Conservation (phyloP, 495 filamentous ascomycete genomes). For the Podospora didyma region DNA sequence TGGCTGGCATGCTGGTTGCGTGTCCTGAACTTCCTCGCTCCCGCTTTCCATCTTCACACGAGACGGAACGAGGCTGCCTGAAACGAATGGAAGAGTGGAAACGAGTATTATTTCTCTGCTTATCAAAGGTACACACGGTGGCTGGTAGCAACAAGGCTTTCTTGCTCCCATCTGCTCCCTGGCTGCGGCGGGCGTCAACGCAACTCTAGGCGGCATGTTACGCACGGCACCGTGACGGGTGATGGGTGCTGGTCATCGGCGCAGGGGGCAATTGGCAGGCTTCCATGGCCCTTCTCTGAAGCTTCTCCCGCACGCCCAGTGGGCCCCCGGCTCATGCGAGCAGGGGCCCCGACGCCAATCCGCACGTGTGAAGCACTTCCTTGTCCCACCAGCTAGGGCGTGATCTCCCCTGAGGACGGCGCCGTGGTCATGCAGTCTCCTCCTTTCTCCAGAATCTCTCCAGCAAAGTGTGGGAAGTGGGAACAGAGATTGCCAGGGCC, state of each 20-base stretch:
- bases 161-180: too few species aligned
- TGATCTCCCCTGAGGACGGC: neutral
- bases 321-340: neutral
- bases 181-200: too few species aligned
- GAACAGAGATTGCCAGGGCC: neutral
- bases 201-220: too few species aligned
- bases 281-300: slow-evolving; percentile 16
- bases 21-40: too few species aligned
- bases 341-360: neutral
- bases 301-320: slow-evolving; percentile 15
- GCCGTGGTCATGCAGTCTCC: neutral
- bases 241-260: too few species aligned
- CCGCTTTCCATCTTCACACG: too few species aligned
- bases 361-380: neutral
- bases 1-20: neutral
- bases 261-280: neutral
- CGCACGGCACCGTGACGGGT: too few species aligned
- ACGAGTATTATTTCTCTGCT: too few species aligned
- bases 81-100: too few species aligned
- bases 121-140: too few species aligned
- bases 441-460: neutral
- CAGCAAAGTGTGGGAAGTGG: neutral
- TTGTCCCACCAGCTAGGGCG: neutral
- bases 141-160: too few species aligned
- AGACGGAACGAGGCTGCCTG: too few species aligned